phyloP scores from a whole-genome alignment of 2,329 filamentous ascomycete genomes.

The Trematosphaeria pertusa region DNA sequence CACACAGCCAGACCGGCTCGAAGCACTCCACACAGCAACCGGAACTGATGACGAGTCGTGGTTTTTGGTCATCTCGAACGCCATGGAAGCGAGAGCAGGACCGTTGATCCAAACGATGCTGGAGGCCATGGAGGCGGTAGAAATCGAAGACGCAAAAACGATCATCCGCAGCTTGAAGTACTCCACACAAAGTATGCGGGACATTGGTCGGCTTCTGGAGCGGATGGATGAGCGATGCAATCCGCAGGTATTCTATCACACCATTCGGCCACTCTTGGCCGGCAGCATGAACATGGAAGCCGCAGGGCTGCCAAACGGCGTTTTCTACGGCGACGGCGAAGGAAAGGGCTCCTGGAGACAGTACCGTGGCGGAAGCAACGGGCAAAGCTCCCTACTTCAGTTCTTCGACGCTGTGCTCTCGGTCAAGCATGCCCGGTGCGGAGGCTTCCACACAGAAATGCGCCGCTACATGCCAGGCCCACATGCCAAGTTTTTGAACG shows the following conservation, averaged over 20 bases:
- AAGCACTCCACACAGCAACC: slow-evolving; percentile 38
- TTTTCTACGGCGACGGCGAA: slow-evolving; percentile 60
- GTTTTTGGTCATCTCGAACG: slow-evolving; percentile 61
- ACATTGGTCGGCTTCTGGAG: slow-evolving; percentile 51
- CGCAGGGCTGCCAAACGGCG: slow-evolving; percentile 58
- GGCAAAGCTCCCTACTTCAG: slow-evolving; percentile 62
- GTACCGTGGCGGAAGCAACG: slow-evolving; percentile 62
- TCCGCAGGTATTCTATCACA: slow-evolving; percentile 59
- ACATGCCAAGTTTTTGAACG: slow-evolving; percentile 59
- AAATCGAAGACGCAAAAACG: slow-evolving; percentile 43
- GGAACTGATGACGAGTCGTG: slow-evolving; percentile 45
- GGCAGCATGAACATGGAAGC: slow-evolving; percentile 62
- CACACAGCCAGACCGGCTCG: slow-evolving; percentile 38
- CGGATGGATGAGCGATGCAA: slow-evolving; percentile 60
- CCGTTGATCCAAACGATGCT: slow-evolving; percentile 55
- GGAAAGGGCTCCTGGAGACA: slow-evolving; percentile 58
- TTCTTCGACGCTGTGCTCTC: slow-evolving; percentile 62
- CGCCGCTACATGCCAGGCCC: slow-evolving; percentile 62
- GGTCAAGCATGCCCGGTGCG: slow-evolving; percentile 55
- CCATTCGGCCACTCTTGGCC: slow-evolving; percentile 59
- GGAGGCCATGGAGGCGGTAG: slow-evolving; percentile 55
- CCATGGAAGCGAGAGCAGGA: slow-evolving; percentile 60
- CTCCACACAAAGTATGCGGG: slow-evolving; percentile 51
- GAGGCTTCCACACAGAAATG: slow-evolving; percentile 54
- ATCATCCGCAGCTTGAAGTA: slow-evolving; percentile 50